Evolutionary conservation across 148 eudicot species (phyloP).

Genomic region (Dysphania ambrosioides): DNA sequence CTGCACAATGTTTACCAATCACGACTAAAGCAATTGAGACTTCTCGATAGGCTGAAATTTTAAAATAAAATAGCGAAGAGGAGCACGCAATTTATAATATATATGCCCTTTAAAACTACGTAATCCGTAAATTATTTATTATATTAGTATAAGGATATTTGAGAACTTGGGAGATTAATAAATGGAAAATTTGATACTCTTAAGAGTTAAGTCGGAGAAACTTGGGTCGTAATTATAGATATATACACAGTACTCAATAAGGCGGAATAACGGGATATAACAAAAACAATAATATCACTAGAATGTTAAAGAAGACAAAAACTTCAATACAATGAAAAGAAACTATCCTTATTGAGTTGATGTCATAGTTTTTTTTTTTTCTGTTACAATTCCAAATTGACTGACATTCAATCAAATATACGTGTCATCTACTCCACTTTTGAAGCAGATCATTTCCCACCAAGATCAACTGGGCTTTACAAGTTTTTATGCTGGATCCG

Average conservation of each 20-base stretch:
- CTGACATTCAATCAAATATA: constrained; percentile 15
- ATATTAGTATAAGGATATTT: too few species aligned
- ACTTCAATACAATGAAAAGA: background rate
- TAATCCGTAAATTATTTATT: too few species aligned
- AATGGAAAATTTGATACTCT: background rate
- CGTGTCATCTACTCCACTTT: constrained; percentile 23
- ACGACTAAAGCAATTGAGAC: background rate
- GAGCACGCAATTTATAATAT: too few species aligned
- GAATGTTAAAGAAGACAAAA: background rate
- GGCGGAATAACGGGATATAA: too few species aligned
- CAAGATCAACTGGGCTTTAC: constrained; percentile 18
- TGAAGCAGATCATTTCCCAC: constrained; percentile 3
- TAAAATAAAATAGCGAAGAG: background rate
- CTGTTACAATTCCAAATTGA: constrained; percentile 24
- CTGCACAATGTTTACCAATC: background rate
- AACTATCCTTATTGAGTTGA: constrained; percentile 1
- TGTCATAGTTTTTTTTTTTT: constrained; percentile 12
- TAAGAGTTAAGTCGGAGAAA: too few species aligned
- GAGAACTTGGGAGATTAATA: too few species aligned
- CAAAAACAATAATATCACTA: background rate
- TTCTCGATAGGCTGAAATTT: background rate
- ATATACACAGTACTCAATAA: background rate
- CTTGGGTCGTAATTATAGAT: background rate
- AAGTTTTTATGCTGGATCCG: background rate
- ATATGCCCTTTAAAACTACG: too few species aligned